Conservation (phyloP, 2,329 filamentous ascomycete species). For the Capronia epimyces region DNA sequence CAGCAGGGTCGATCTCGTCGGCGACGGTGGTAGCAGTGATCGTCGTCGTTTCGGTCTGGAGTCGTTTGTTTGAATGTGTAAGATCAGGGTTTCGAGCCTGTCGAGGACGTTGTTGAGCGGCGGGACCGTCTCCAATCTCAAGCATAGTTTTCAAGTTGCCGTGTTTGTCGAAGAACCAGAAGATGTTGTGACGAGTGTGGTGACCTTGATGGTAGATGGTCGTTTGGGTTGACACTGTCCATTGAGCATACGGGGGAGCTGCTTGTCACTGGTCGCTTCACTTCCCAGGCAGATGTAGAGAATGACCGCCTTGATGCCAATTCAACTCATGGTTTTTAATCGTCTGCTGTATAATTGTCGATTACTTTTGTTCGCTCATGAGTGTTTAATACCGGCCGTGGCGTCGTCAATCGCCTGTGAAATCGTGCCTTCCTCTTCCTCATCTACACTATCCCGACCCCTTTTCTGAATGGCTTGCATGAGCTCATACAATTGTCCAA, state of each 20-base stretch:
- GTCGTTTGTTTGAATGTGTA: too few relatives aligned
- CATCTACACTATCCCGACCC: constrained; percentile 45
- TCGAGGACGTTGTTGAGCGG: too few relatives aligned
- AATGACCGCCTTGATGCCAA: too few relatives aligned
- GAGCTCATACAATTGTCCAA: constrained; percentile 88
- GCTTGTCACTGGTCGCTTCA: neutral
- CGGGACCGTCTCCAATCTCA: too few relatives aligned
- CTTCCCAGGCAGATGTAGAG: too few relatives aligned
- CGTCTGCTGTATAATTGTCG: too few relatives aligned
- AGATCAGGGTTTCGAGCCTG: too few relatives aligned
- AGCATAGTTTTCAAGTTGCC: too few relatives aligned
- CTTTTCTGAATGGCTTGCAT: constrained; percentile 71
- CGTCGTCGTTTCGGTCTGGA: neutral
- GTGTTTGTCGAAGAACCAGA: too few relatives aligned
- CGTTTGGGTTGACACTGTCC: neutral
- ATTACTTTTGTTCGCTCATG: too few relatives aligned
- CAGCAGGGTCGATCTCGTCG: neutral
- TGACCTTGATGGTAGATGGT: neutral
- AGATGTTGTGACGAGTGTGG: neutral
- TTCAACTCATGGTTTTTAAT: too few relatives aligned
- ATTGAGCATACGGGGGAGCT: neutral
- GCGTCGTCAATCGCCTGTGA: constrained; percentile 30
- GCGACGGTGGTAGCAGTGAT: neutral
- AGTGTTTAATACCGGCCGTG: constrained; percentile 6
- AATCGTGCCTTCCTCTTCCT: constrained; percentile 33